Evolutionary conservation across 139 green algal genomes (phyloP), one percentile per base, ranked within the genome.

Genomic region (Chlorokybus atmophyticus): DNA sequence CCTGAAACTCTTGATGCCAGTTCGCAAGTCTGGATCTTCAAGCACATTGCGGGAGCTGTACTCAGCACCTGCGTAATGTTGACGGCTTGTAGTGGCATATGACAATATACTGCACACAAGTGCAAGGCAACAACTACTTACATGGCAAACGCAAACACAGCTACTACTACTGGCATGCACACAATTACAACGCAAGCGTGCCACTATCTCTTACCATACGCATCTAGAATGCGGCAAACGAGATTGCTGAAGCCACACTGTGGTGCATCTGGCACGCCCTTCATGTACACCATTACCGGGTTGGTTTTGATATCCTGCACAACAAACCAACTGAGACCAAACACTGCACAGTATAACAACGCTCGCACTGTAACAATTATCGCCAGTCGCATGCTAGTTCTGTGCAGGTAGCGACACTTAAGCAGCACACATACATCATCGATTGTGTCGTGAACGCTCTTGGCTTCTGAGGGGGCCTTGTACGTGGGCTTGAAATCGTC

Each of bases 241-340:
- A 85, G 87, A 53, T 84, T 88, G 70, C 80, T 92, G 73, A 96
- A 96, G 27, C 88, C 88, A 47, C 88, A 96, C 68, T 83, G 73
- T 0, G 88, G 88, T 6, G 77, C 73, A 27, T 77, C 63, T 51
- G 74, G 88, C 48, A 60, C 63, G 59, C 70, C 88, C 80, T 95
- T 95, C 87, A 95, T 95, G 76, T 92, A 96, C 0, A 96, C 59
- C 60, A 96, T 89, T 1, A 96, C 81, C 26, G 78, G 62, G 51
- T 90, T 68, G 3, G 32, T 53, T 6, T 29, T 63, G 5, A 95
- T 74, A 63, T 96, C 87, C 23, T 78, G 25, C n/a, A n/a, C n/a
- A n/a, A n/a, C n/a, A n/a, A n/a, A n/a, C n/a, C n/a, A n/a, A n/a
- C n/a, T n/a, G n/a, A n/a, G n/a, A n/a, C n/a, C n/a, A n/a, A n/a